Conservation (phyloP, 345 rosid species). For the Euphorbia tirucalli region DNA sequence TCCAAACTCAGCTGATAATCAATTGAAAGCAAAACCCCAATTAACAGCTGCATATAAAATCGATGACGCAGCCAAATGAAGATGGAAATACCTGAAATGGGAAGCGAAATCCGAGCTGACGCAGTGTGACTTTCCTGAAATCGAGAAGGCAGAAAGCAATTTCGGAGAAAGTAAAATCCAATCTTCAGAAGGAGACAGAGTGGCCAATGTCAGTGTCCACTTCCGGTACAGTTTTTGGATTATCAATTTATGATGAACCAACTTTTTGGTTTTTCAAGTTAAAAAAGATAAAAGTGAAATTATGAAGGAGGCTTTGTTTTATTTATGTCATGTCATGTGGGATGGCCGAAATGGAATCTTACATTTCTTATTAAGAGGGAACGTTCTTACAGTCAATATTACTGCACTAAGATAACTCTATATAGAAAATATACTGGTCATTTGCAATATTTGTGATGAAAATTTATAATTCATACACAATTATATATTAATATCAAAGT, state of each 20-base stretch:
- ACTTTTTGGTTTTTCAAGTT: background rate
- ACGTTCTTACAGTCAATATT: too few relatives aligned
- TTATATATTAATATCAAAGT: too few relatives aligned
- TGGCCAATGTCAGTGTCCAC: constrained; percentile 11
- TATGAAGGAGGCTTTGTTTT: too few relatives aligned
- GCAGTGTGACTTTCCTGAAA: background rate
- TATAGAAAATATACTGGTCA: too few relatives aligned
- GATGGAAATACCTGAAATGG: background rate
- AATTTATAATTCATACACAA: too few relatives aligned
- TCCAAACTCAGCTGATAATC: background rate
- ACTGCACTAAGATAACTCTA: too few relatives aligned
- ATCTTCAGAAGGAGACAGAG: constrained; percentile 2
- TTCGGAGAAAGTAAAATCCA: background rate
- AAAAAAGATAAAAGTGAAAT: too few relatives aligned
- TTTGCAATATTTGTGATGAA: too few relatives aligned
- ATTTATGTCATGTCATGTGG: too few relatives aligned
- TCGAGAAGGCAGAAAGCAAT: constrained; percentile 5
- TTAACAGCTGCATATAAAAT: background rate
- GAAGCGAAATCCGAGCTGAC: background rate
- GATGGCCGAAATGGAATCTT: background rate
- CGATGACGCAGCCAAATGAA: background rate
- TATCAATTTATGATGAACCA: background rate
- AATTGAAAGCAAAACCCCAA: background rate
- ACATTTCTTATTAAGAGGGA: too few relatives aligned
- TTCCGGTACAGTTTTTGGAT: background rate